These are phyloP conservation scores for Debaryomyces robertsiae DNA, from an alignment of 1,139 yeast species.

Conservation along the genomic window DNA sequence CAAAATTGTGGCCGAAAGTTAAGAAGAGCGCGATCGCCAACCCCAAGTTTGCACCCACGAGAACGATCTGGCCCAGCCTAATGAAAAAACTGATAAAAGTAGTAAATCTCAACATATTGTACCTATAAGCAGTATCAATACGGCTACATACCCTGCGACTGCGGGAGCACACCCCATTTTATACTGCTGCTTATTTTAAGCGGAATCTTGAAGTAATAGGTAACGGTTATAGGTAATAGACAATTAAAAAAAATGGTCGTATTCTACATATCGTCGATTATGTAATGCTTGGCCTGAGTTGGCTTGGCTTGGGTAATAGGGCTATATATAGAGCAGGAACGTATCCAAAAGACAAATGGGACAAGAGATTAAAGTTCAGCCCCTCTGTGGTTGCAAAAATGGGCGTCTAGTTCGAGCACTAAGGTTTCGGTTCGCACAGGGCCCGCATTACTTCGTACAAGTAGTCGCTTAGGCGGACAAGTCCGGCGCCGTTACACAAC, in stretches of 20 bases:
- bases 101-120: too few relatives aligned
- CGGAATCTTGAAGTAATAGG: too few relatives aligned
- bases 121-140: too few relatives aligned
- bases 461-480: slow-evolving; percentile 58
- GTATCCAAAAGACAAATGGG: background rate
- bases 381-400: background rate
- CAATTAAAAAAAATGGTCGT: too few relatives aligned
- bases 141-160: too few relatives aligned
- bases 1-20: background rate
- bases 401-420: background rate
- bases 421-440: slow-evolving; percentile 1
- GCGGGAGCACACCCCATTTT: too few relatives aligned
- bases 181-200: too few relatives aligned
- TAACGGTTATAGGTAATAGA: background rate
- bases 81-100: background rate
- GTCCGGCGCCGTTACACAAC: slow-evolving; percentile 56
- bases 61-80: background rate
- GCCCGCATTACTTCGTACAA: slow-evolving; percentile 46
- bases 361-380: too few relatives aligned
- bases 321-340: background rate
- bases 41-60: background rate
- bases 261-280: background rate
- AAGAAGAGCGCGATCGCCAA: background rate
- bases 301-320: too few relatives aligned
- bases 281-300: background rate